These are phyloP conservation scores for Gynostemma pentaphyllum DNA, from an alignment of 306 rosid species.

Conservation along the genomic window DNA sequence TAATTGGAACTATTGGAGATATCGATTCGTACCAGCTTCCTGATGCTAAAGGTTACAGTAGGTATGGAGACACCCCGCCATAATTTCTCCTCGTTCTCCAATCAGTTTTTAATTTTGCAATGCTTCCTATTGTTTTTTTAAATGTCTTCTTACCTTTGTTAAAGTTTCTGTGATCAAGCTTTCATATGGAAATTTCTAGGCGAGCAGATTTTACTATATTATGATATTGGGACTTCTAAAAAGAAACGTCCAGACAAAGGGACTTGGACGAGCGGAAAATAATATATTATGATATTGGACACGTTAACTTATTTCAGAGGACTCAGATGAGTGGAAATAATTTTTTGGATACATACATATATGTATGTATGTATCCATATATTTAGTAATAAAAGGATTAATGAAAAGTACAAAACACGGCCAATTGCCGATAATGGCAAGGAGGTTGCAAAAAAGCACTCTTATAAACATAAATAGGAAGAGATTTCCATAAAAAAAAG, in stretches of 20 bases:
- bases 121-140: background rate
- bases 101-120: background rate
- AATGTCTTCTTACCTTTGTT: background rate
- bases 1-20: conserved; percentile 96
- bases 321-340: too few relatives aligned
- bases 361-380: too few relatives aligned
- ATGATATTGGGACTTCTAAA: background rate
- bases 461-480: too few relatives aligned
- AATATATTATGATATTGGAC: too few relatives aligned
- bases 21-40: conserved; percentile 97
- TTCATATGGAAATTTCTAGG: background rate
- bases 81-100: background rate
- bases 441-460: too few relatives aligned
- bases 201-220: background rate
- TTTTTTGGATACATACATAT: too few relatives aligned
- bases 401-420: too few relatives aligned
- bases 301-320: too few relatives aligned
- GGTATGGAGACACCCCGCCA: conserved; percentile 32
- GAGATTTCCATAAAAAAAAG: too few relatives aligned
- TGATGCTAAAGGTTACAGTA: conserved; percentile 97
- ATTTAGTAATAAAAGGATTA: too few relatives aligned
- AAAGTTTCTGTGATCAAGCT: background rate
- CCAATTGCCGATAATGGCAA: too few relatives aligned
- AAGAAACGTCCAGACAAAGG: background rate
- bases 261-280: too few relatives aligned